Conservation (phyloP, 208 protist species). For the Phytomonas francai region DNA sequence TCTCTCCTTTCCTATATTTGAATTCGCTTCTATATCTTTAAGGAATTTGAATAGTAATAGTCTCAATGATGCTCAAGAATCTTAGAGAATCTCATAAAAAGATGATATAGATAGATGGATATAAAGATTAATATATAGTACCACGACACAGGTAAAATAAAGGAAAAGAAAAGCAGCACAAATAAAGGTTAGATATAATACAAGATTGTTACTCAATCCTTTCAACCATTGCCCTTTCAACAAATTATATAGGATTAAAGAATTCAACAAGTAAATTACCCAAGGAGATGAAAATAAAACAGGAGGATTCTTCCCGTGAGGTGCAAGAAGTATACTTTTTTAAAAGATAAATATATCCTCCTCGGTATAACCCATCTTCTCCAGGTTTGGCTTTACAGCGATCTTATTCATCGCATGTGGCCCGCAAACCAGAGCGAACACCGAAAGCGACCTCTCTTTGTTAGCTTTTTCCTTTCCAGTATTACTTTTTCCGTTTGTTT, state of each 20-base stretch:
- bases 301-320: background rate
- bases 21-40: too few species aligned
- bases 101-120: too few species aligned
- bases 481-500: background rate
- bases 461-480: background rate
- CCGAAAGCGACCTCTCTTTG: constrained; percentile 2
- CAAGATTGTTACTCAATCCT: background rate
- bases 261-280: background rate
- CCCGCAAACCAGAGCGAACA: constrained; percentile 80
- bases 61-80: too few species aligned
- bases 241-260: background rate
- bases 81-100: too few species aligned
- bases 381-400: constrained; percentile 74
- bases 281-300: background rate
- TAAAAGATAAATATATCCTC: constrained; percentile 74
- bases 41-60: too few species aligned
- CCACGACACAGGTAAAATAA: constrained; percentile 3
- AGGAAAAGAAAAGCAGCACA: constrained; percentile 9
- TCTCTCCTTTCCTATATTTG: background rate
- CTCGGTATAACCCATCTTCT: constrained; percentile 59
- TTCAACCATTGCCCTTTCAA: background rate
- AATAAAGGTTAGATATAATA: background rate
- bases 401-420: constrained; percentile 82
- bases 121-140: too few species aligned
- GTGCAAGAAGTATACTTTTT: background rate